phyloP scores from a whole-genome alignment of 768 basidiomycete species.

The Amanita thiersii region DNA sequence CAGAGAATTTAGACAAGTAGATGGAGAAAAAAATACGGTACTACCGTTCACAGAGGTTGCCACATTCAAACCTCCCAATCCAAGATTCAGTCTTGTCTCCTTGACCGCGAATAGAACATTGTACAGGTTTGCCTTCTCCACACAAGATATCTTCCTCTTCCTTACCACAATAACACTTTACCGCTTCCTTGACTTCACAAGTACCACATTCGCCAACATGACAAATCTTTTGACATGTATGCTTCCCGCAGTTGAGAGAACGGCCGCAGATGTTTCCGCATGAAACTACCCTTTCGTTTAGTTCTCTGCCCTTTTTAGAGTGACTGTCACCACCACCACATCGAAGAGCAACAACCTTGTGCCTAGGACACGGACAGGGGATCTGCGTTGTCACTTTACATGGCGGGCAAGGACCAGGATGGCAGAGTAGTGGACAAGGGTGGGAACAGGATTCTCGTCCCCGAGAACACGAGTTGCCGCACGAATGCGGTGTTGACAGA shows the following conservation, averaged over 20 bases:
- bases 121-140: slow-evolving; percentile 45
- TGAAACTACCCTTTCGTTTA: slow-evolving; percentile 21
- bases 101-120: slow-evolving; percentile 24
- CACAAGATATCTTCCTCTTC: slow-evolving; percentile 53
- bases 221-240: slow-evolving; percentile 60
- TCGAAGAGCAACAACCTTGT: slow-evolving; percentile 46
- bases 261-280: slow-evolving; percentile 38
- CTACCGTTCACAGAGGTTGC: slow-evolving; percentile 50
- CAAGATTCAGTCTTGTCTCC: slow-evolving; percentile 35
- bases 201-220: slow-evolving; percentile 69
- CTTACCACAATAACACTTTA: slow-evolving; percentile 78
- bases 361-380: slow-evolving; percentile 74
- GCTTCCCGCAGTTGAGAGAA: slow-evolving; percentile 61
- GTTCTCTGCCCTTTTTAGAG: slow-evolving; percentile 20
- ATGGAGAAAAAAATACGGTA: slow-evolving; percentile 12
- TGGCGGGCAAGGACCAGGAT: slow-evolving; percentile 95
- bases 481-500: slow-evolving; percentile 70
- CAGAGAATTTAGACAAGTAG: slow-evolving; percentile 4
- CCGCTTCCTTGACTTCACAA: slow-evolving; percentile 48
- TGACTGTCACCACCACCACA: slow-evolving; percentile 32
- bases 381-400: slow-evolving; percentile 74
- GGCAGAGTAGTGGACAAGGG: slow-evolving; percentile 78
- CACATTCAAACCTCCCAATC: slow-evolving; percentile 60
- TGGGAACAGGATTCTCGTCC: slow-evolving; percentile 61
- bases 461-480: slow-evolving; percentile 62